Evolutionary conservation across 768 basidiomycete genomes (phyloP).

Genomic region (Rhodotorula toruloides): DNA sequence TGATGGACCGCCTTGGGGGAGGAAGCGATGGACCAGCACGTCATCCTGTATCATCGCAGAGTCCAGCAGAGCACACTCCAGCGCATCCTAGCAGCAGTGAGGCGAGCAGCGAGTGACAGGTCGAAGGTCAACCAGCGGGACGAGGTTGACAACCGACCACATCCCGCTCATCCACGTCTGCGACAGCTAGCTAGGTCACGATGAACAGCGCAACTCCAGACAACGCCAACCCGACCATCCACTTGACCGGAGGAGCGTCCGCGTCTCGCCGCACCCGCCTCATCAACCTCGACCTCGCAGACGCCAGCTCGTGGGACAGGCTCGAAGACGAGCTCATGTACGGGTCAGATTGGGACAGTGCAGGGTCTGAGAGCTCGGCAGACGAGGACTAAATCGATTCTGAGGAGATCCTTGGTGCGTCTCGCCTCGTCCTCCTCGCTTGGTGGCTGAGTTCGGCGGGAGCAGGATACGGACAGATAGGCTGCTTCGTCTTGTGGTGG

Average conservation of each 20-base stretch:
- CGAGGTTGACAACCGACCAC: background rate
- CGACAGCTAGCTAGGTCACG: background rate
- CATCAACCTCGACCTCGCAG: constrained; percentile 48
- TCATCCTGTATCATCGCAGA: background rate
- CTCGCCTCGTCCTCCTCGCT: too few relatives aligned
- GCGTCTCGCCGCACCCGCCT: constrained; percentile 47
- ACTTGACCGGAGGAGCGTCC: constrained; percentile 48
- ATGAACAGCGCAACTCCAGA: constrained; percentile 43
- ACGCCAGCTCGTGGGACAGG: constrained; percentile 42
- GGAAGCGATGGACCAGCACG: too few relatives aligned
- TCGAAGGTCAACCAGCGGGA: too few relatives aligned
- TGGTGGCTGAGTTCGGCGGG: too few relatives aligned
- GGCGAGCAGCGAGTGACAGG: background rate
- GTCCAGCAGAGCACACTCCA: background rate
- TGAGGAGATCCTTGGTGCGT: constrained; percentile 83
- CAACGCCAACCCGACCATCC: constrained; percentile 87
- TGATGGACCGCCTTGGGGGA: too few relatives aligned
- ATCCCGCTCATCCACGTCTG: background rate
- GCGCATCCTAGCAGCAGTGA: background rate
- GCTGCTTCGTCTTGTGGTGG: too few relatives aligned
- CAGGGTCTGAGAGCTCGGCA: constrained; percentile 46
- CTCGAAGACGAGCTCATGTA: constrained; percentile 6
- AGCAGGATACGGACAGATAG: too few relatives aligned
- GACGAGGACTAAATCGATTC: constrained; percentile 70
- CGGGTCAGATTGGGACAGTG: background rate